These are phyloP conservation scores for Cocos nucifera DNA, from an alignment of 176 grass and related monocot genomes.

Conservation along the genomic window DNA sequence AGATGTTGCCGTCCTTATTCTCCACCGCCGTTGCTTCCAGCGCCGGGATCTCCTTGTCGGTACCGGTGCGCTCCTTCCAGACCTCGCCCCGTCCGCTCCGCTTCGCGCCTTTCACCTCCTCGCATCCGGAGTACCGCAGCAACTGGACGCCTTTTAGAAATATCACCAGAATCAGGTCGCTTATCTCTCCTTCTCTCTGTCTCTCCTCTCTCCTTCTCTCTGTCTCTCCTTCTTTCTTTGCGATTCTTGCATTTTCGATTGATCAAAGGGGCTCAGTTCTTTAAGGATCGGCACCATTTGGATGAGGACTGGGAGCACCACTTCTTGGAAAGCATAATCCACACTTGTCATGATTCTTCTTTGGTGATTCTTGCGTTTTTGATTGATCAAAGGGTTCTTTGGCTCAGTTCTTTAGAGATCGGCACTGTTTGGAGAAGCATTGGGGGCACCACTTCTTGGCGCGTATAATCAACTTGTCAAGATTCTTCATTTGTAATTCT, in stretches of 20 bases:
- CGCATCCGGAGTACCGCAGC: background rate
- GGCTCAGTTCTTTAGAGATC: slow-evolving; percentile 18
- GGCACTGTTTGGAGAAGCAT: slow-evolving; percentile 15
- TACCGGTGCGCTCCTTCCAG: background rate
- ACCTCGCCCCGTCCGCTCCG: slow-evolving; percentile 2
- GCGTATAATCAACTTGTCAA: background rate
- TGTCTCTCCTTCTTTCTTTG: background rate
- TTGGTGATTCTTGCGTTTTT: background rate
- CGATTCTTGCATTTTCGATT: background rate
- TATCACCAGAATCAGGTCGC: slow-evolving; percentile 7
- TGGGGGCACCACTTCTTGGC: slow-evolving; percentile 8
- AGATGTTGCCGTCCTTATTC: background rate
- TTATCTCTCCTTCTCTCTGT: background rate
- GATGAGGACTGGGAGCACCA: background rate
- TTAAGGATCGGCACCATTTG: slow-evolving; percentile 22
- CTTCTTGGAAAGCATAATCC: slow-evolving; percentile 2
- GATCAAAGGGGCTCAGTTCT: background rate
- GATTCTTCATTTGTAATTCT: background rate
- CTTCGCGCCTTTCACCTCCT: background rate
- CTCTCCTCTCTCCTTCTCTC: background rate
- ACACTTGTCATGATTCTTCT: too few relatives aligned
- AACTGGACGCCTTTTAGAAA: slow-evolving; percentile 22
- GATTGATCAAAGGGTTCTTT: background rate
- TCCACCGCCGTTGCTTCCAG: slow-evolving; percentile 2
- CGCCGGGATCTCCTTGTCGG: background rate